Conservation (phyloP, 768 basidiomycete species). For the Collybia mongolica region DNA sequence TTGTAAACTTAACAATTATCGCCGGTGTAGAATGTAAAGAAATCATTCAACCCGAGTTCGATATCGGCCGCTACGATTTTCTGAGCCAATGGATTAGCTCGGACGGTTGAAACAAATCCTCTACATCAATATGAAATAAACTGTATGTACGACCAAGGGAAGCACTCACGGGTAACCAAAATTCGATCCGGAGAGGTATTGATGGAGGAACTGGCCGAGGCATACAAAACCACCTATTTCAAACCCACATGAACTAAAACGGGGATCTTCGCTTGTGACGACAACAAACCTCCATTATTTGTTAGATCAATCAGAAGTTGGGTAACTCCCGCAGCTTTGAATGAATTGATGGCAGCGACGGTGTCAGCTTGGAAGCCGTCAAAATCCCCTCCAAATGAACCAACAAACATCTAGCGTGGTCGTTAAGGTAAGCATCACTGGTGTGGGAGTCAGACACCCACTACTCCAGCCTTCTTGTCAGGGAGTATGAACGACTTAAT, state of each 20-base stretch:
- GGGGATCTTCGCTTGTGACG: neutral
- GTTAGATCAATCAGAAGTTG: conserved; percentile 57
- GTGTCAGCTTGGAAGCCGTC: conserved; percentile 51
- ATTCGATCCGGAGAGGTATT: conserved; percentile 48
- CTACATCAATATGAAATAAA: conserved; percentile 22
- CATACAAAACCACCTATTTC: conserved; percentile 57
- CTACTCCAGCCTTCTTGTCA: conserved; percentile 57
- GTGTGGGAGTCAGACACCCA: conserved; percentile 24
- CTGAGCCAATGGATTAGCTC: conserved; percentile 56
- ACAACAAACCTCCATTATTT: conserved; percentile 56
- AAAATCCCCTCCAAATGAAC: conserved; percentile 55
- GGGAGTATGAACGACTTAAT: conserved; percentile 58
- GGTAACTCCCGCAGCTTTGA: conserved; percentile 47
- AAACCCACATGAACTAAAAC: conserved; percentile 1
- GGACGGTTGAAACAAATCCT: conserved; percentile 54
- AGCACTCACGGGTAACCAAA: conserved; percentile 49
- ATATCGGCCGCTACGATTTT: conserved; percentile 58
- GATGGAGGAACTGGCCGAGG: conserved; percentile 59
- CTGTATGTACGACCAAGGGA: neutral
- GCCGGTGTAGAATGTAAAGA: conserved; percentile 42
- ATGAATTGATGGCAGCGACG: conserved; percentile 39
- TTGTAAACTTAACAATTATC: conserved; percentile 44
- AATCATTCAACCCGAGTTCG: conserved; percentile 33
- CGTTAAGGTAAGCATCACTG: neutral
- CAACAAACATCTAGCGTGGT: conserved; percentile 51